Evolutionary conservation across 441 rosid species (phyloP).

Genomic region (Kokia cookei): DNA sequence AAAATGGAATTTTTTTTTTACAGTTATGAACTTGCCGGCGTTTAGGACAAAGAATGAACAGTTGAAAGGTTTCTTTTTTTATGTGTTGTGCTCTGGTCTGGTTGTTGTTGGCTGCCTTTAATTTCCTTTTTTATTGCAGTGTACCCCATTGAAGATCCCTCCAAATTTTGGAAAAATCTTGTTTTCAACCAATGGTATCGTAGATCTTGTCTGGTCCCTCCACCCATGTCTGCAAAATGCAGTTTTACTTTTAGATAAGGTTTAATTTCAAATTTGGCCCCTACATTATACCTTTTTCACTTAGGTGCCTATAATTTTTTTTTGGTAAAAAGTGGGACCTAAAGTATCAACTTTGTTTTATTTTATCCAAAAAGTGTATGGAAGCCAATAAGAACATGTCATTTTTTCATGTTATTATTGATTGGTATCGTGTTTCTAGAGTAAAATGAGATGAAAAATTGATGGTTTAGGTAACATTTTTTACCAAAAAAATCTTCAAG

Average conservation of each 20-base stretch:
- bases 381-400: too few relatives aligned
- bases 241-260: not conserved
- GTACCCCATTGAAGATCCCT: not conserved
- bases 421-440: too few relatives aligned
- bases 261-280: too few relatives aligned
- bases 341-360: too few relatives aligned
- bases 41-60: not conserved
- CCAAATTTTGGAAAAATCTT: not conserved
- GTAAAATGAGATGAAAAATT: too few relatives aligned
- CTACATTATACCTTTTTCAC: too few relatives aligned
- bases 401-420: too few relatives aligned
- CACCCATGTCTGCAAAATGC: not conserved
- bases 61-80: not conserved
- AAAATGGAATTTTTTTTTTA: not conserved
- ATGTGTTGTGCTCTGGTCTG: not conserved
- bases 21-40: not conserved
- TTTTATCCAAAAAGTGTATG: too few relatives aligned
- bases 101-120: not conserved
- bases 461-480: too few relatives aligned
- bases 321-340: too few relatives aligned
- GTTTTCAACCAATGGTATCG: not conserved
- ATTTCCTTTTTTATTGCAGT: not conserved
- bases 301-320: too few relatives aligned
- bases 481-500: too few relatives aligned
- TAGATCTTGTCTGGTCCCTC: not conserved